Evolutionary conservation across 163 green algal species (phyloP).

Genomic region (Coccomyxa subellipsoidea): DNA sequence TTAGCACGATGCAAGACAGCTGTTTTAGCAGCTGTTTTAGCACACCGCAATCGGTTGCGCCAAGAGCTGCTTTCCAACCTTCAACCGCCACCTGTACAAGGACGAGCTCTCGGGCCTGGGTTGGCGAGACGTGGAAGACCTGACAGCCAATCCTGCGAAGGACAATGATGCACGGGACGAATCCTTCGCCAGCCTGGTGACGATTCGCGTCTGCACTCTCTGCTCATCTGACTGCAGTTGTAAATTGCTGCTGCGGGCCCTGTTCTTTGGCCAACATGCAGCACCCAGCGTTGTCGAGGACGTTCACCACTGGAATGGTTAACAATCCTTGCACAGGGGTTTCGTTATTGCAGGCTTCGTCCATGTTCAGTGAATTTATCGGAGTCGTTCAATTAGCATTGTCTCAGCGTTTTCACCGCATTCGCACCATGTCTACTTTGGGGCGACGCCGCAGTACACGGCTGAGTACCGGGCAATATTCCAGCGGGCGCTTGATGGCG

Average conservation of each 20-base stretch:
- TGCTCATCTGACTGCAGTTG: not conserved
- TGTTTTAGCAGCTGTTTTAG: not conserved
- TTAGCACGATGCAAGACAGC: too few species aligned
- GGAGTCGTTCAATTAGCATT: too few species aligned
- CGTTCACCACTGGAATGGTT: too few species aligned
- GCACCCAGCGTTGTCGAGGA: too few species aligned
- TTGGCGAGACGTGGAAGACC: not conserved
- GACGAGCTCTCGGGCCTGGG: not conserved
- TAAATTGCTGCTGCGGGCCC: not conserved
- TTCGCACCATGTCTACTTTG: not conserved
- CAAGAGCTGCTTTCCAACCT: not conserved
- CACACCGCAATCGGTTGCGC: not conserved
- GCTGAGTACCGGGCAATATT: too few species aligned
- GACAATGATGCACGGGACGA: not conserved
- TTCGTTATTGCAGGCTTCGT: too few species aligned
- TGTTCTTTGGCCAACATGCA: too few species aligned
- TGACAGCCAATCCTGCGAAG: not conserved
- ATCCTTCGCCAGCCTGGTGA: not conserved
- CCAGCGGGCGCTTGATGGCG: too few species aligned
- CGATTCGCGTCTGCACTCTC: not conserved
- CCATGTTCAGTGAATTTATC: too few species aligned
- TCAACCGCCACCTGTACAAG: not conserved
- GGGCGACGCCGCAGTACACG: too few species aligned
- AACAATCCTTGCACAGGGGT: too few species aligned
- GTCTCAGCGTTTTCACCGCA: too few species aligned